Evolutionary conservation across 257 asterid species (phyloP).

Genomic region (Solanum ossicruentum): DNA sequence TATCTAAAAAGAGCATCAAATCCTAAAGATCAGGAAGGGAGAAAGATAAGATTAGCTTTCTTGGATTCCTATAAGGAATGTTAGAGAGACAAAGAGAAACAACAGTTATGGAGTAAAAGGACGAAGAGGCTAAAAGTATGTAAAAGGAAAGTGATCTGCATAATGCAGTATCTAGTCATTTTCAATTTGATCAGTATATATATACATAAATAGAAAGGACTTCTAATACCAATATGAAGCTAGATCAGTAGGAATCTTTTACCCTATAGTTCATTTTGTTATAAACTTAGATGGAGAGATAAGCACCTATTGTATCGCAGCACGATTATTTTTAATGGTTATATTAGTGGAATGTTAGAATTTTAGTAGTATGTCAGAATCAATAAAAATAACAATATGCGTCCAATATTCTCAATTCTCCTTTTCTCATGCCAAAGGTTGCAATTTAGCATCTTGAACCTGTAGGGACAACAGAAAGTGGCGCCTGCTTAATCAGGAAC

Average conservation of each 20-base stretch:
- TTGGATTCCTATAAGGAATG: background rate
- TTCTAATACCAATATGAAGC: background rate
- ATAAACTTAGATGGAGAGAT: background rate
- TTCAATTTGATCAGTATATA: background rate
- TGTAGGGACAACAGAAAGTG: slow-evolving; percentile 31
- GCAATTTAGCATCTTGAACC: slow-evolving; percentile 43
- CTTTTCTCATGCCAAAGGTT: slow-evolving; percentile 32
- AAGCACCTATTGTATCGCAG: background rate
- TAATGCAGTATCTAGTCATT: background rate
- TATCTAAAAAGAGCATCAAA: background rate
- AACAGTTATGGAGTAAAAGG: background rate
- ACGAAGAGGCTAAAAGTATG: background rate
- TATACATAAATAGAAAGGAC: background rate
- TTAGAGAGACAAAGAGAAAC: background rate
- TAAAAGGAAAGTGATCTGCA: background rate
- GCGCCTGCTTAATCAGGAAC: slow-evolving; percentile 28
- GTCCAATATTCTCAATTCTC: slow-evolving; percentile 36
- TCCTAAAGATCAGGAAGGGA: background rate
- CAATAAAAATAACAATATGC: slow-evolving; percentile 8
- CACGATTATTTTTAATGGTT: background rate
- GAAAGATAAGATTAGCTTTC: background rate
- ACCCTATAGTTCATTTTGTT: background rate
- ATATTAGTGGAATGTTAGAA: background rate
- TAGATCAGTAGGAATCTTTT: background rate
- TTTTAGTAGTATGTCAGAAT: background rate